Evolutionary conservation across 129 eudicot genomes (phyloP).

Genomic region (Apium graveolens): DNA sequence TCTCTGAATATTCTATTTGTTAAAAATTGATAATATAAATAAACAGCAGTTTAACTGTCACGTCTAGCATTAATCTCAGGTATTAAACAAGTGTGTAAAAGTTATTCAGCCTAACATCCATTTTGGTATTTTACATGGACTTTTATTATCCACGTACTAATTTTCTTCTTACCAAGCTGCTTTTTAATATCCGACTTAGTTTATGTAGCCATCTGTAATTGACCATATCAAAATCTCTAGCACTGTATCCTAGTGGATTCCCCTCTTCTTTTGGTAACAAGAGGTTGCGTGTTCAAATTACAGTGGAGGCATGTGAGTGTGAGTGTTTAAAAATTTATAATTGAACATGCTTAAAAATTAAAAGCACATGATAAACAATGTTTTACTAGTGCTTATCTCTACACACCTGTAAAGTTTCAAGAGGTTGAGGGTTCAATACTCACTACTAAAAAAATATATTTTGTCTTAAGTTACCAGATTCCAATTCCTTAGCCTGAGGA

Average conservation of each 20-base stretch:
- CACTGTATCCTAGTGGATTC: neutral
- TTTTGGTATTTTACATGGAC: neutral
- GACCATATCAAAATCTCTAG: neutral
- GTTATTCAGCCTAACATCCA: neutral
- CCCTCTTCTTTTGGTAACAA: neutral
- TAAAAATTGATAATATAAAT: neutral
- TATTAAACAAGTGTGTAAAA: neutral
- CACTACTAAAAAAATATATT: neutral
- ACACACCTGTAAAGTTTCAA: neutral
- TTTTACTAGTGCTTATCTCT: neutral
- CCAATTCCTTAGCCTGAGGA: neutral
- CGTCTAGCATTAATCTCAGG: neutral
- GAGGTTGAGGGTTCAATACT: neutral
- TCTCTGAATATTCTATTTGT: neutral
- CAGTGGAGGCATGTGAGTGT: neutral
- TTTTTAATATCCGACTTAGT: neutral
- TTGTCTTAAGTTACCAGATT: neutral
- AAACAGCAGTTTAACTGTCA: neutral
- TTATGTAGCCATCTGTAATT: neutral
- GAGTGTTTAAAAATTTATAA: neutral
- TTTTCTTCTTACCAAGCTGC: neutral
- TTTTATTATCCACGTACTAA: neutral
- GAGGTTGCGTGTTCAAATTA: neutral
- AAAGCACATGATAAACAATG: neutral
- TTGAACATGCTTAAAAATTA: neutral